These are phyloP conservation scores for Phytophthora megakarya DNA, from an alignment of 352 stramenopile genomes.

Conservation along the genomic window DNA sequence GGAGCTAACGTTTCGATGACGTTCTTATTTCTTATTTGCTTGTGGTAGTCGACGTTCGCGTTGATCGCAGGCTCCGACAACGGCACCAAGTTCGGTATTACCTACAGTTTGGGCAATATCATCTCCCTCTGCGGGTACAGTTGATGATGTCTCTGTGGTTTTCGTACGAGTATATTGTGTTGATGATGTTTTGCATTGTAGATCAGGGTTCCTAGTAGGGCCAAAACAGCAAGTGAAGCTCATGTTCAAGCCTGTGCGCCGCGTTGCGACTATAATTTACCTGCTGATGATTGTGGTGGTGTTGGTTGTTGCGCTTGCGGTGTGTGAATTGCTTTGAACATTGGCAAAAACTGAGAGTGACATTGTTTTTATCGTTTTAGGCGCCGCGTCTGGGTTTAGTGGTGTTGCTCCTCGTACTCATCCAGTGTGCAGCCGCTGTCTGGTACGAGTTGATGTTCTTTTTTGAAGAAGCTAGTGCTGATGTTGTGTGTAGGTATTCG, in stretches of 20 bases:
- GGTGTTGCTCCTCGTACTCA: constrained; percentile 79
- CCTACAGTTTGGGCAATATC: constrained; percentile 83
- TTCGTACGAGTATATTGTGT: background rate
- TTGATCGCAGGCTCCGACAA: constrained; percentile 70
- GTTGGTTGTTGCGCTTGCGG: constrained; percentile 69
- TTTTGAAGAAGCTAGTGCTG: background rate
- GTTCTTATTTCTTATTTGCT: constrained; percentile 11
- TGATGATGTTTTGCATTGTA: constrained; percentile 21
- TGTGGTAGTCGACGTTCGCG: constrained; percentile 75
- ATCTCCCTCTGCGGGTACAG: constrained; percentile 80
- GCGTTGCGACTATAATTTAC: constrained; percentile 76
- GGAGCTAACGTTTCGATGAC: constrained; percentile 11
- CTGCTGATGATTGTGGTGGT: constrained; percentile 80
- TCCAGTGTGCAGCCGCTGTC: constrained; percentile 75
- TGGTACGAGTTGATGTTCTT: constrained; percentile 46
- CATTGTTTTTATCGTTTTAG: constrained; percentile 32
- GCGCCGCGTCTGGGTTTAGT: constrained; percentile 65
- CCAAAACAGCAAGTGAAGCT: constrained; percentile 84
- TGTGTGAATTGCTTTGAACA: constrained; percentile 22
- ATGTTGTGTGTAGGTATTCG: constrained; percentile 59
- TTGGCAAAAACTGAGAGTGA: background rate
- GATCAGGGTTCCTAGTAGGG: constrained; percentile 82
- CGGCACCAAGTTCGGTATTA: constrained; percentile 82
- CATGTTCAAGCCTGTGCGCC: constrained; percentile 86
- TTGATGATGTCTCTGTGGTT: background rate